Base-by-base conservation (phyloP, 768 basidiomycete species). In the Suillus bovinus region DNA sequence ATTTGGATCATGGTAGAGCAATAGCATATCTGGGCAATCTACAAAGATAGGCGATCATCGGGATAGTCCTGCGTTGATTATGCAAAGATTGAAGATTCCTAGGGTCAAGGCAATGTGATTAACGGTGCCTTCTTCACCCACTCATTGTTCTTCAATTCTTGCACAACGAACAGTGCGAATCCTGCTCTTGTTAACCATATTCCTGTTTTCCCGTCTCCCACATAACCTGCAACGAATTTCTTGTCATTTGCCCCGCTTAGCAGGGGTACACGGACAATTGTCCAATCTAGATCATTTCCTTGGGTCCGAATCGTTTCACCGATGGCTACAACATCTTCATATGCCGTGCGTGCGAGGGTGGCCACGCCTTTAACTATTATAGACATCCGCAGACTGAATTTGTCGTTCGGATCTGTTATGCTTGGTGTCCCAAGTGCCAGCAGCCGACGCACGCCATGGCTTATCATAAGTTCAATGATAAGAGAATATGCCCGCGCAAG, bases 361-460 rank as follows among this genome's bases (percentile, higher is more conserved):
- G 74, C 74, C 46, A 72, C 69, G 29, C 62, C 60, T 22, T 60
- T 71, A 39, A 87, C 78, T 46, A 88, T 70, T 13, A 74, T 66
- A 4, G 74, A 68, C 65, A 68, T 69, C n/a, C 61, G 62, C 47
- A 80, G 56, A 72, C 80, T 86, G 67, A 75, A 82, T 64, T 82
- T 82, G 74, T 91, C 90, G 54, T 79, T 71, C 24, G 81, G 77
- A 72, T 91, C 89, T 49, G 74, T 76, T 65, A 87, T 87, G 46
- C 88, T 88, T 4, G 85, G 75, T 1, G 90, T 90, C 13, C 87
- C 88, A 17, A 92, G 84, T 29, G 81, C 79, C 56, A 92, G 81
- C 67, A 91, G 79, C 5, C 89, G 84, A 42, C 77, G 82, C 63
- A 90, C 78, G 36, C 73, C 68, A 39, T 80, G 77, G 36, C 77